Base-by-base conservation (phyloP, 2,329 filamentous ascomycete genomes). In the Camillea tinctor region DNA sequence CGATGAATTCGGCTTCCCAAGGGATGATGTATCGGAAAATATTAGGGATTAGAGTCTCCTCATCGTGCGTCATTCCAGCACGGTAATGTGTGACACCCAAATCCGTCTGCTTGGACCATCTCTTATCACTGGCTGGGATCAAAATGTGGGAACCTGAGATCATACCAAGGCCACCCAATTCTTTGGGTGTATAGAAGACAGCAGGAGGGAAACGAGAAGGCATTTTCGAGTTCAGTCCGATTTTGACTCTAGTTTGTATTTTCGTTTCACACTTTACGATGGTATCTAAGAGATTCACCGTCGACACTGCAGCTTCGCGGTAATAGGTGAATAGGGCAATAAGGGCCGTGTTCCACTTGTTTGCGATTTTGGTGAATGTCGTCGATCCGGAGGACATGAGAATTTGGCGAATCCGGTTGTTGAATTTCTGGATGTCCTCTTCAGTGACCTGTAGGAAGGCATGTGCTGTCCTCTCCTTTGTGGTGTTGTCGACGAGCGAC, bases 211-310 rank as follows among this genome's bases (percentile, higher is more conserved):
- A 99, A 81, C 95, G 90, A 50, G 93, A 97, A 56, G 95, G 95
- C 95, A 99, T 99, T 81, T 99, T 99, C 4, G 94, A 98, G 78
- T 99, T 99, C 62, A 99, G 78, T 2, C 95, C 95, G 69, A 99
- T 99, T 84, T 99, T 99, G 70, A 99, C 95, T 73, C 95, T 87
- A 4, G 95, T 99, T 78, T 99, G 95, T 57, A 99, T 99, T 82
- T 99, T 99, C 15, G 96, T 99, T 77, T 99, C 95, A 69, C 95
- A 99, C 79, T 99, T 99, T 74, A 99, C 95, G 68, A 99, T 99
- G 0, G 94, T 97, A 73, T 99, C 95, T 2, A 99, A 84, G 4
- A 99, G 82, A 63, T 92, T 91, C 62, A 98, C 92, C 0, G 96
- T 99, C 0, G 94, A 97, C 1, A 98, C 94, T 17, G 95, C 95